Base-by-base conservation (phyloP, 371 early-diverging fungal species). In the Lichtheimia ramosa region DNA sequence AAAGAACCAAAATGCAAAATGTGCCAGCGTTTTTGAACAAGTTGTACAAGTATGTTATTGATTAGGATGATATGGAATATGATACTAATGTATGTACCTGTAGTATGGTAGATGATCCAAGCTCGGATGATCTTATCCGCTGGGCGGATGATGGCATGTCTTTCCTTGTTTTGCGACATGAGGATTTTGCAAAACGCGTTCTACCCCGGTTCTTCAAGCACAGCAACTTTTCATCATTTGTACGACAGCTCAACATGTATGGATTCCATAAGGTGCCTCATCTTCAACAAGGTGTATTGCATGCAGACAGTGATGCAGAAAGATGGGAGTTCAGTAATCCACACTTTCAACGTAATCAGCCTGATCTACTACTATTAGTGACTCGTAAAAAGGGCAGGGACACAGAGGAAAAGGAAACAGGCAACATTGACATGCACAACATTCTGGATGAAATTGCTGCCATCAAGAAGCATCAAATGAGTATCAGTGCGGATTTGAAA, bases 221-320 rank as follows among this genome's bases (percentile, higher is more conserved):
- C 76, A 88, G 85, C 72, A 96, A 97, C 68, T 92, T 95, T 63
- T 89, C 92, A 20, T 90, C 90, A 10, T 97, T 97, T 88, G 96
- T 97, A 8, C 84, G 97, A 12, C 97, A 97, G 71, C 83, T 97
- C 12, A 97, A 97, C 65, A 95, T 95, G 92, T 92, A 93, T 62
- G 95, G 92, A 14, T 90, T 89, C 56, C 85, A 89, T 62, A 94
- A 94, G 58, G 84, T 92, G 8, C 90, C 92, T 1, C 91, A 91
- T 69, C 73, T 92, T 39, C 87, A 90, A 60, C 89, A 89, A 54
- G 92, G 92, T 10, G 89, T 88, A 2, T 73, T 92, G 12, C 81
- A 82, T 51, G 79, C 82, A 1, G 83, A 84, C 34, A 69, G 87
- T 13, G 91, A 88, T 23, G 65, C 80, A 16, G 85, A 79, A 50